Base-by-base conservation (phyloP, 2,329 filamentous ascomycete species). In the Talaromyces verruculosus region DNA sequence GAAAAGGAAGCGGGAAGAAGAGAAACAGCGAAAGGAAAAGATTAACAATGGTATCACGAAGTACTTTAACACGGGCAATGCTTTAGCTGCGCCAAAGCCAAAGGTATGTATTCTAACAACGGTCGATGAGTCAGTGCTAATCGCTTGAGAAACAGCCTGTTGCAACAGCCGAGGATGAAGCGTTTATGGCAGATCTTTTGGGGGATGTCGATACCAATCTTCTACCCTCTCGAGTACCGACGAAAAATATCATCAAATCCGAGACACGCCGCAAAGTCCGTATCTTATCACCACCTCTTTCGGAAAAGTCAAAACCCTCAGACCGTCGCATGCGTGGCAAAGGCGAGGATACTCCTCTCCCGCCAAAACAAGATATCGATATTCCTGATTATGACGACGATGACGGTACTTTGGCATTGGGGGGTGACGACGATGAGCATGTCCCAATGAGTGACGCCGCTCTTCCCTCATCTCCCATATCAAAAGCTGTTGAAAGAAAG, bases 21-120 rank as follows among this genome's bases (percentile, higher is more conserved):
- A 97, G 66, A 88, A 91, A 69, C 89, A 92, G 66, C 91, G 91
- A 76, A 88, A 90, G 73, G 91, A 96, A 72, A 93, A 91, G 76
- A 92, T 93, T 70, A 93, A 96, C 78, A 91, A 91, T 74, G 91
- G 93, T 71, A 98, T 99, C 75, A 93, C 90, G 79, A 94, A 96
- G 73, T 99, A 96, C 80, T 98, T 99, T 77, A 94, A 87, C 71
- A 91, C 90, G 71, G 92, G 92, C 64, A 85, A 87, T 41, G 78
- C 82, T 43, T 77, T 81, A 67, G 85, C 85, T 69, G 78, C 85
- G 61, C 83, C 89, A 15, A 98, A 97, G 76, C 84, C 90, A 19
- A 98, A 97, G 85, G 92, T 93, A 78, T 30, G 30, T 57, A 33
- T 37, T 49, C 63, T 33, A 8, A 33, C 13, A 22, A 13, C 30